phyloP scores from a whole-genome alignment of 352 stramenopile genomes.

The Phytopythium delawarense region DNA sequence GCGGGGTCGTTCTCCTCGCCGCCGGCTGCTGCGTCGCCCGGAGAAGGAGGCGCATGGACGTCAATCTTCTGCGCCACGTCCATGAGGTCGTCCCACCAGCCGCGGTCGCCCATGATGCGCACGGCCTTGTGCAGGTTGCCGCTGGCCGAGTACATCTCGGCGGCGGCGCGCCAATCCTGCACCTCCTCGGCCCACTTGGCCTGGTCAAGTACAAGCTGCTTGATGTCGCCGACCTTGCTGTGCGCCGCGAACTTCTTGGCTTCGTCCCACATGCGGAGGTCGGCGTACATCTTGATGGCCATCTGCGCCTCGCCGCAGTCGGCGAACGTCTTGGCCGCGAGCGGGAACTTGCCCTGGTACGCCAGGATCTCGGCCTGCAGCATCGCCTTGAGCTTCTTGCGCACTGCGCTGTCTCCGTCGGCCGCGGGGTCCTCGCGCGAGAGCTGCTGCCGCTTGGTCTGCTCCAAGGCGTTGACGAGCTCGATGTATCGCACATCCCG shows the following conservation, averaged over 20 bases:
- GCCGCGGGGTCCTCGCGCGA: constrained; percentile 17
- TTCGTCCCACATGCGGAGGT: constrained; percentile 92
- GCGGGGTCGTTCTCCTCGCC: constrained; percentile 5
- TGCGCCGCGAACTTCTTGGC: constrained; percentile 89
- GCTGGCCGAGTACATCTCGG: constrained; percentile 90
- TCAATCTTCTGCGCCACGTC: constrained; percentile 68
- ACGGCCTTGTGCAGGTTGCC: constrained; percentile 80
- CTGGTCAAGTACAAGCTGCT: constrained; percentile 87
- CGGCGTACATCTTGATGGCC: constrained; percentile 93
- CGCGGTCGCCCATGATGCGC: constrained; percentile 83
- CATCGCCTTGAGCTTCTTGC: constrained; percentile 60
- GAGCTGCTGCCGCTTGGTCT: constrained; percentile 62
- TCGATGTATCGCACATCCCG: constrained; percentile 91
- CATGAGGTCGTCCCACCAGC: constrained; percentile 85
- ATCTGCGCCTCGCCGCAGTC: constrained; percentile 75
- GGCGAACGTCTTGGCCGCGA: constrained; percentile 88
- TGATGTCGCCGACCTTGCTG: constrained; percentile 76
- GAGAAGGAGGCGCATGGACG: constrained; percentile 15
- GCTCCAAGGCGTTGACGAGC: constrained; percentile 83
- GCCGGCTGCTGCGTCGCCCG: neutral
- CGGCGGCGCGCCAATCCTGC: constrained; percentile 88
- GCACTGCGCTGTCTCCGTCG: constrained; percentile 23
- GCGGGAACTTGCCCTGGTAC: constrained; percentile 88
- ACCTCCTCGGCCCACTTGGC: constrained; percentile 92
- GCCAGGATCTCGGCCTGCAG: constrained; percentile 90